phyloP scores from a whole-genome alignment of 345 rosid species.

The Sapria himalayana region DNA sequence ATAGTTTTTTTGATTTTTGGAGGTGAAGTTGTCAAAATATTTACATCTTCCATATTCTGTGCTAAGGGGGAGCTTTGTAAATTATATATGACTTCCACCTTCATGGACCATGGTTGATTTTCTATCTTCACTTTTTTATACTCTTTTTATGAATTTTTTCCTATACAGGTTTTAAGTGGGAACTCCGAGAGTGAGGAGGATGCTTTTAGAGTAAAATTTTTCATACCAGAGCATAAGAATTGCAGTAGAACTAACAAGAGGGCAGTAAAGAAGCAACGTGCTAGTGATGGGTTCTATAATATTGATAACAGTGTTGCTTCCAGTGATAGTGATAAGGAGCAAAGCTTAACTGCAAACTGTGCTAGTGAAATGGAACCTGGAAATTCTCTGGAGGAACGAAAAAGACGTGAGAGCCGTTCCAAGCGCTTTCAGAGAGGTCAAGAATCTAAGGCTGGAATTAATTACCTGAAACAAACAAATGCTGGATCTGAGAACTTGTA shows the following conservation, averaged over 20 bases:
- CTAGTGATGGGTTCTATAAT: constrained; percentile 20
- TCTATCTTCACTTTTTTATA: too few relatives aligned
- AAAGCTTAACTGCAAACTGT: constrained; percentile 46
- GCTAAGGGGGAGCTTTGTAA: too few relatives aligned
- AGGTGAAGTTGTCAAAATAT: too few relatives aligned
- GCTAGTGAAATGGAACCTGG: constrained; percentile 53
- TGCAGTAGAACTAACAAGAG: constrained; percentile 31
- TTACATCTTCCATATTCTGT: too few relatives aligned
- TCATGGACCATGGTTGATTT: too few relatives aligned
- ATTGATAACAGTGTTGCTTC: constrained; percentile 55
- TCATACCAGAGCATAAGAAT: constrained; percentile 26
- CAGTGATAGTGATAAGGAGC: constrained; percentile 93
- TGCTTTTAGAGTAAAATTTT: constrained; percentile 17
- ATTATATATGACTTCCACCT: too few relatives aligned
- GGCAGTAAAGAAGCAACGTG: constrained; percentile 61
- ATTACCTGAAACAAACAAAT: constrained; percentile 36
- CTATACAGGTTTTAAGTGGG: constrained; percentile 29
- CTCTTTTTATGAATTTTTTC: too few relatives aligned
- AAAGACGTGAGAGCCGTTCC: constrained; percentile 79
- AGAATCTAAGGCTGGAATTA: constrained; percentile 36
- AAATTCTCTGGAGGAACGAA: constrained; percentile 69
- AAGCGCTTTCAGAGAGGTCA: constrained; percentile 76
- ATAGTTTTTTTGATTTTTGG: too few relatives aligned
- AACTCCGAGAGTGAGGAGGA: constrained; percentile 30
- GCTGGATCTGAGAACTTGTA: constrained; percentile 44